Evolutionary conservation across 2,329 filamentous ascomycete species (phyloP), one percentile per base, ranked within the genome.

Genomic region (Ascochyta clinopodiicola): DNA sequence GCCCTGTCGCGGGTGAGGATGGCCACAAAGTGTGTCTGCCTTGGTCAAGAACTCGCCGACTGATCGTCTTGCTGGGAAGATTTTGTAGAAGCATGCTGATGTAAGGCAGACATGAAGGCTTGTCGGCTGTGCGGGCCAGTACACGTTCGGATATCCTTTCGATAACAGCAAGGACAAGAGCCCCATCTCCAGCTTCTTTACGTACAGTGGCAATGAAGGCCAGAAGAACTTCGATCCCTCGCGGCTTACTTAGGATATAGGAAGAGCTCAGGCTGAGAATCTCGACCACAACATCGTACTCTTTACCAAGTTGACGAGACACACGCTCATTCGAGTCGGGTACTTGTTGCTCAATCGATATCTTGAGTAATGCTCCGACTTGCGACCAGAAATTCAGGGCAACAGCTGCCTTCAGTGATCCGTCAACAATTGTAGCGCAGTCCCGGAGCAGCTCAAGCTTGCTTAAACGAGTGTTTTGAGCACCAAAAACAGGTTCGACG

Each of bases 11-110:
- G 6, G 76, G 57, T 35, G 71, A 74, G 1, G 82, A 82, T 3
- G 86, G 86, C 88, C 88, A 92, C 0, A 93, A 77, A n/a, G 81
- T 82, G 44, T 84, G 84, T 44, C 85, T 81, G 48, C 85, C 87
- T 47, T 84, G 82, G 53, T 92, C 89, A 4, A 92, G 45, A 6
- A 52, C 55, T n/a, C 72, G 65, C 17, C 72, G 67, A 43, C 84
- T 56, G 80, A 83, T 5, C 6, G 40, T 57, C 77, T 78, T 67
- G 54, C 35, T 77, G 6, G 72, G 75, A 29, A 78, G 74, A 17
- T 60, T 69, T 15, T 60, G 59, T 27, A 71, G 61, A 13, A 80
- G 72, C 31, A 78, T 63, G 34, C 72, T 74, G 45, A 75, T 68
- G 9, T 64, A 74, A 1, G 67, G 47, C 31, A 73, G 42, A 34